These are phyloP conservation scores for Tillandsia fasciculata DNA, from an alignment of 176 grass and related monocot genomes.

Conservation along the genomic window DNA sequence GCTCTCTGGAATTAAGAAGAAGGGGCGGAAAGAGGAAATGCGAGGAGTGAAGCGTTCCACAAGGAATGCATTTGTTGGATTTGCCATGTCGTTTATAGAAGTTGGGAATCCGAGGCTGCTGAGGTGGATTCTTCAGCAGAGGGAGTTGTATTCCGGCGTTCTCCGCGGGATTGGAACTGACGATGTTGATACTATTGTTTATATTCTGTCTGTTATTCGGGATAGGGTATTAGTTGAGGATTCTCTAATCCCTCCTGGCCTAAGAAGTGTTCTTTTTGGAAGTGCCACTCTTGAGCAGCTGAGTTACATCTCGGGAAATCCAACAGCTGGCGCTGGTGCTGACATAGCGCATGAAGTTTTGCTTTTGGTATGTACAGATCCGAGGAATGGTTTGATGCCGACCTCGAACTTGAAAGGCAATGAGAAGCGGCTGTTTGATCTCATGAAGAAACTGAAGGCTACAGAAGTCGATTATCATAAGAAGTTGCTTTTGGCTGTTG, in stretches of 20 bases:
- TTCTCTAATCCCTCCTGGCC: conserved; percentile 64
- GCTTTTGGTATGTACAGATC: conserved; percentile 76
- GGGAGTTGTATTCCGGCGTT: conserved; percentile 73
- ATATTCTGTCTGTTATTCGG: conserved; percentile 49
- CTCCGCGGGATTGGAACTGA: conserved; percentile 58
- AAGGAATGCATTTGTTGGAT: conserved; percentile 58
- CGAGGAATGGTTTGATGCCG: conserved; percentile 84
- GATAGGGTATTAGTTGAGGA: conserved; percentile 61
- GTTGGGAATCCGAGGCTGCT: conserved; percentile 70
- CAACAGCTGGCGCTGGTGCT: conserved; percentile 37
- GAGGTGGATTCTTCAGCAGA: conserved; percentile 84
- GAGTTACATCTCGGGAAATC: conserved; percentile 68
- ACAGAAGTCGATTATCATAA: conserved; percentile 55
- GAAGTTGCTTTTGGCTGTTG: conserved; percentile 61
- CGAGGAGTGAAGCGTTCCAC: conserved; percentile 22
- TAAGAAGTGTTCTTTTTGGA: conserved; percentile 90
- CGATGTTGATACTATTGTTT: conserved; percentile 47
- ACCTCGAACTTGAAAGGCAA: conserved; percentile 63
- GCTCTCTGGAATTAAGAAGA: conserved; percentile 51
- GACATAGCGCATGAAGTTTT: conserved; percentile 71
- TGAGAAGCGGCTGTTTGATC: conserved; percentile 66
- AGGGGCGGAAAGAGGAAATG: conserved; percentile 41
- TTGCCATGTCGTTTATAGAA: conserved; percentile 85
- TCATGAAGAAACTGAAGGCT: conserved; percentile 86
- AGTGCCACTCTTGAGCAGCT: conserved; percentile 78